Base-by-base conservation (phyloP, 352 stramenopile genomes). In the Globisporangium canariense region DNA sequence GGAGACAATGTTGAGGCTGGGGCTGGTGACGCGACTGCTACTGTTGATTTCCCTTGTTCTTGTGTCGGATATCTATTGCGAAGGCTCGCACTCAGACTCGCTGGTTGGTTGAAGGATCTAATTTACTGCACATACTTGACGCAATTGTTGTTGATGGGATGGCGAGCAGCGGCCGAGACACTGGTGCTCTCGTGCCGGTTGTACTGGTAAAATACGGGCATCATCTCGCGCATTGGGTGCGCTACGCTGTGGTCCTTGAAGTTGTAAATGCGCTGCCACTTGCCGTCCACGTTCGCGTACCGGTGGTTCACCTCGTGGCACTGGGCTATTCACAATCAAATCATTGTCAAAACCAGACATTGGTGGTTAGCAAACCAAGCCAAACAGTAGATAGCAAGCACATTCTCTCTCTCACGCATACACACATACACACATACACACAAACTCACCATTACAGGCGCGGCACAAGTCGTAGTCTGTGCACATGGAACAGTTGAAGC, bases 221-320 rank as follows among this genome's bases (percentile, higher is more conserved):
- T 64, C 78, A 91, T 89, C 56, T 88, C 75, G 46, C 76, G 77
- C 78, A 91, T 90, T 9, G 61, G 25, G 67, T 91, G 85, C 49
- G 61, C 59, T 0, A 61, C 57, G 55, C 76, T 82, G 68, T 92
- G 81, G 57, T 90, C 77, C 57, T 88, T 75, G 65, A 91, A 91
- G 64, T 91, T 80, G 70, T 82, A 86, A 50, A 90, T 77, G 34
- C 80, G 79, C 66, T 90, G 80, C 83, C 81, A 92, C 65, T 87
- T 93, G 62, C 85, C 85, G 50, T 93, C 82, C 30, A 91, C 81
- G 54, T 91, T 93, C 20, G 83, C 85, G 67, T 91, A 91, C 40
- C 83, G 79, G 64, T 92, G 83, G 58, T 65, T 79, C 60, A 91
- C 77, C 20, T 90, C 71, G 41, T 83, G 74, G 14, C 72, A 83